These are phyloP conservation scores for Diutina catenulata DNA, from an alignment of 1,139 yeast species.

Conservation along the genomic window DNA sequence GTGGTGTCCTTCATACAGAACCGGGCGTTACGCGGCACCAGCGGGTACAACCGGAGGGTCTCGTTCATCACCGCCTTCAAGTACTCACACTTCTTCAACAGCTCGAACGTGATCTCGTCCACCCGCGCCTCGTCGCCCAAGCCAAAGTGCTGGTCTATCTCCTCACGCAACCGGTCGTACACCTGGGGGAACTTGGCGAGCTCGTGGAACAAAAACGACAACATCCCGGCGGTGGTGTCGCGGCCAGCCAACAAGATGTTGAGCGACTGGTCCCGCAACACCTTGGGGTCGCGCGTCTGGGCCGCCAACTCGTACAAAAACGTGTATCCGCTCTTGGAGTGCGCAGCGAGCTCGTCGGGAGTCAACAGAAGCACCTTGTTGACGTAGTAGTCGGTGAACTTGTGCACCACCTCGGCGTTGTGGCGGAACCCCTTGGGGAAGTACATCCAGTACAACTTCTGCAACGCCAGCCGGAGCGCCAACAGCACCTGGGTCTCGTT, in stretches of 20 bases:
- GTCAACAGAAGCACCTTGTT: conserved; percentile 19
- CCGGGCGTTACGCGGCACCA: conserved; percentile 1
- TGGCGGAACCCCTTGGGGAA: conserved; percentile 20
- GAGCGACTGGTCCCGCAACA: conserved; percentile 19
- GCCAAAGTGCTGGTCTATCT: conserved; percentile 14
- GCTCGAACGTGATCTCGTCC: conserved; percentile 18
- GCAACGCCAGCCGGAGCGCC: conserved; percentile 20
- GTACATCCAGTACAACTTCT: conserved; percentile 18
- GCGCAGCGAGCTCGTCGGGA: conserved; percentile 14
- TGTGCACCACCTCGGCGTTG: conserved; percentile 18
- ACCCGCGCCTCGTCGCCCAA: conserved; percentile 14
- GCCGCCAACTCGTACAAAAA: conserved; percentile 20
- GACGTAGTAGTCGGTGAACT: conserved; percentile 19
- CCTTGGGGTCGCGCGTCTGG: conserved; percentile 15
- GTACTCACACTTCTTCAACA: conserved; percentile 6
- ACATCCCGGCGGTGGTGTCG: conserved; percentile 21
- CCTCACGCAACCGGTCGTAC: conserved; percentile 15
- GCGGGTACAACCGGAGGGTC: conserved; percentile 2
- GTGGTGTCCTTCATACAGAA: conserved; percentile 2
- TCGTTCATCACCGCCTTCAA: conserved; percentile 5
- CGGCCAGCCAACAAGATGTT: conserved; percentile 23
- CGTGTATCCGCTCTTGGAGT: conserved; percentile 16
- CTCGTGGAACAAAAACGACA: conserved; percentile 17
- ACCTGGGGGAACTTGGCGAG: conserved; percentile 15
- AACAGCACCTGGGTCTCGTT: conserved; percentile 20